Base-by-base conservation (phyloP, 163 green algal genomes). In the Prototheca cutis region DNA sequence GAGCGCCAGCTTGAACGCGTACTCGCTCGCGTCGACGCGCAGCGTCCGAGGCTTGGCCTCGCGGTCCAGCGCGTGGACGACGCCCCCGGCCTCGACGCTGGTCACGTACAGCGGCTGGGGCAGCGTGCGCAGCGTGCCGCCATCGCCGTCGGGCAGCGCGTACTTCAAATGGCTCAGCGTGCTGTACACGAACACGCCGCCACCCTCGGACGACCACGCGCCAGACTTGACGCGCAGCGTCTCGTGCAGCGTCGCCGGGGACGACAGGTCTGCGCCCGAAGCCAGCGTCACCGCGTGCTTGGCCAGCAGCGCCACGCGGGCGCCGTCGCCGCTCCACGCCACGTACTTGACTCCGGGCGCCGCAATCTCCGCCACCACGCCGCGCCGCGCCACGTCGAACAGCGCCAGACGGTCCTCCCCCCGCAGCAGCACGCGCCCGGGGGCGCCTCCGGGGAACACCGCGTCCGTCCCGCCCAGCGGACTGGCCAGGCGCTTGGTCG, bases 121-220 rank as follows among this genome's bases (percentile, higher is more conserved):
- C 48, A 99, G 83, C n/a, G 93, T 99, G 62, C 89, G 84, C 68
- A 99, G 93, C 73, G 98, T 97, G 62, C 93, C 93, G 45, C 59
- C 81, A 81, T 97, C 91, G 17, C 93, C 92, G 69, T 95, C 97
- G 57, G 93, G 90, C 66, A 99, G 80, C 80, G 90, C 97, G 83
- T 98, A 99, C 82, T 99, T 99, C 76, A 99, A 86, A 86, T 99
- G 93, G 79, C 97, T 98, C 23, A 98, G 85, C 4, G 91, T 99
- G 40, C 90, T 96, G 84, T 99, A 99, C 18, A 99, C 67, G 48
- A 99, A 87, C 55, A 97, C 91, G 48, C 64, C 63, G 23, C 60
- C 83, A 64, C 95, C 87, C 60, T 98, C 93, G n/a, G n/a, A n/a
- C n/a, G n/a, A n/a, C 90, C 91, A 99, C 5, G 91, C 91, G 30